Base-by-base conservation (phyloP, 2,329 filamentous ascomycete genomes). In the Aurifilum marmelostoma region DNA sequence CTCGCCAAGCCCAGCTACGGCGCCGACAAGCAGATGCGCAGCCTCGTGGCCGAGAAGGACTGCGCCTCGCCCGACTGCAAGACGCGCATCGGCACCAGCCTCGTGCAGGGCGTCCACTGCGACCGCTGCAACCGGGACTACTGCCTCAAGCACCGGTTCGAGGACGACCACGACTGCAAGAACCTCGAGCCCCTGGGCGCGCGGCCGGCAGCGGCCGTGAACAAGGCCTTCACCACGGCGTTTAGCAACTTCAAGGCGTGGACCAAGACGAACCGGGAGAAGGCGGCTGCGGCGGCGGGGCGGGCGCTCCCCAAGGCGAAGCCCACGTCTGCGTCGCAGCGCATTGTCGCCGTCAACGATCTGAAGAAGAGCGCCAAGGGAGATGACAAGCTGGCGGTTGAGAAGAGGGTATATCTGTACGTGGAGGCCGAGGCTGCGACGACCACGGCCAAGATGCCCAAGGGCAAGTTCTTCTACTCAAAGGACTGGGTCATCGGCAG, bases 351-450 rank as follows among this genome's bases (percentile, higher is more conserved):
- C 7, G 84, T 95, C 8, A 93, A 93, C 72, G 88, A 87, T 12
- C 83, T 99, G 56, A 97, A 97, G 82, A 91, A 91, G 77, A 89
- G 87, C 0, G 95, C 96, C 2, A 97, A 97, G 81, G 97, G 97
- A 0, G 95, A 98, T 73, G 89, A 89, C 12, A 95, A 93, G 75
- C 80, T 97, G 0, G 84, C 93, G 0, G 79, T 84, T 0, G 93
- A 97, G 72, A 97, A 97, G 82, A 84, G 96, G n/a, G 81, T 99
- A 1, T 98, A 98, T 77, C 77, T 99, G 0, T 90, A 92, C 76
- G 92, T 97, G 24, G 95, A 98, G 77, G 96, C 95, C 0, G 93
- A 94, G 75, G 92, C 92, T 12, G 92, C 93, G 75, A 97, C 93
- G 0, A 91, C 94, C 1, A 92, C 89, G 65, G 89, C 92, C 8